Percentiles rank a stretch among this genome's conserved stretches.
Conservation (phyloP, 1,284 basidiomycete genomes). For the Papiliotrema flavescens region DNA sequence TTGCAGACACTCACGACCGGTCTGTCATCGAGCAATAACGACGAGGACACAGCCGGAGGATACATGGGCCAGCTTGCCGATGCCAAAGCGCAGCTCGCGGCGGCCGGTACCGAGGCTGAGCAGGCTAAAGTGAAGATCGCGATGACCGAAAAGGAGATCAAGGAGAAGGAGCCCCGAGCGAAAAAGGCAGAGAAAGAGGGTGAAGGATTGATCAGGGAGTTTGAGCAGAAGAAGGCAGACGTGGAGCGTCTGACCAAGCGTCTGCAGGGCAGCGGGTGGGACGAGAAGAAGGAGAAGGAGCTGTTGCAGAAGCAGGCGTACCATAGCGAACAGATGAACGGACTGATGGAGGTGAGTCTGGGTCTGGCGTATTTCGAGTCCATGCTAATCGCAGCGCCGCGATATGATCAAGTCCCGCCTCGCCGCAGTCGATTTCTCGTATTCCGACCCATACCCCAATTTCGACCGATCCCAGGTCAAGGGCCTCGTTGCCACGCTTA, state of each 20-base stretch:
- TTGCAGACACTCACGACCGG: constrained; percentile 93
- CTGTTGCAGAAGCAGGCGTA: constrained; percentile 59
- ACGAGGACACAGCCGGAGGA: constrained; percentile 67
- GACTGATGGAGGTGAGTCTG: constrained; percentile 61
- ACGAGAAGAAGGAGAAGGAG: constrained; percentile 67
- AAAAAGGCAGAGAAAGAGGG: constrained; percentile 82
- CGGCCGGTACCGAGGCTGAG: constrained; percentile 78
- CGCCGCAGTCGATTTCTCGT: constrained; percentile 77
- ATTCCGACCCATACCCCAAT: constrained; percentile 68
- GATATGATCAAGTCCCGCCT: constrained; percentile 69
- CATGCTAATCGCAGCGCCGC: constrained; percentile 56
- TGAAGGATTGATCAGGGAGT: constrained; percentile 64
- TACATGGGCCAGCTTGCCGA: constrained; percentile 96
- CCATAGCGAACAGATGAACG: constrained; percentile 59
- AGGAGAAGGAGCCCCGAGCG: constrained; percentile 70
- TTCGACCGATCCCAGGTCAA: constrained; percentile 88
- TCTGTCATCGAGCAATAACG: constrained; percentile 64
- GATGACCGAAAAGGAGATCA: constrained; percentile 78
- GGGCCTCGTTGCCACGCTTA: constrained; percentile 84
- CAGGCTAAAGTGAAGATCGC: constrained; percentile 74
- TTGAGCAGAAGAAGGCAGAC: constrained; percentile 61
- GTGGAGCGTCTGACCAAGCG: constrained; percentile 59
- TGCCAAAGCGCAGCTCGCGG: constrained; percentile 71
- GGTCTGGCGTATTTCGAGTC: background rate
- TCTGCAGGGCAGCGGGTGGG: constrained; percentile 71